phyloP scores from a whole-genome alignment of 2,329 filamentous ascomycete genomes.

The Pseudogymnoascus sp. region DNA sequence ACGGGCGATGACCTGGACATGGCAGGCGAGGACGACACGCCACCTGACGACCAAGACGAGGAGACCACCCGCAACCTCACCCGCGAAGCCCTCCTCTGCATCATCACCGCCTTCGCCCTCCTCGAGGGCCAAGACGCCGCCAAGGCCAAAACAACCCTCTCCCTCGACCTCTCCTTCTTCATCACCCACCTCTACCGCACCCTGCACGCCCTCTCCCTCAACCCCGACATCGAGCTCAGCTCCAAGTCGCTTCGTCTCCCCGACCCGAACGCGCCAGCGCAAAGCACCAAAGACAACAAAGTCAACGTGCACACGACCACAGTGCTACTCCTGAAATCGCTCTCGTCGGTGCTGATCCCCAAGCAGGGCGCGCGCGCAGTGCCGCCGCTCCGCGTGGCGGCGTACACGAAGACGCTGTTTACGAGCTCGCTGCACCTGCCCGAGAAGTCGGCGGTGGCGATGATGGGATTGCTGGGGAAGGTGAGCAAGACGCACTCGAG shows the following conservation, averaged over 20 bases:
- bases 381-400: constrained; percentile 76
- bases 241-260: constrained; percentile 62
- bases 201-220: constrained; percentile 66
- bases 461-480: constrained; percentile 68
- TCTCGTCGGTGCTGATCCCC: constrained; percentile 74
- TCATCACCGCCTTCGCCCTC: constrained; percentile 92
- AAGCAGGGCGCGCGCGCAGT: constrained; percentile 62
- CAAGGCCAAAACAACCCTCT: constrained; percentile 70
- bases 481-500: constrained; percentile 72
- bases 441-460: constrained; percentile 76
- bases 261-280: constrained; percentile 46
- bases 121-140: constrained; percentile 88
- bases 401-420: constrained; percentile 87
- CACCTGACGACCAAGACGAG: constrained; percentile 37
- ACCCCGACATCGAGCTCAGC: constrained; percentile 79
- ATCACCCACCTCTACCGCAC: constrained; percentile 86
- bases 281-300: constrained; percentile 48
- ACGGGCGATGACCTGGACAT: constrained; percentile 40
- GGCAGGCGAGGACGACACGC: constrained; percentile 31
- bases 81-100: constrained; percentile 84
- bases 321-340: constrained; percentile 78
- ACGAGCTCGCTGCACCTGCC: constrained; percentile 74
- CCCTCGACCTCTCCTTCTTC: constrained; percentile 92
- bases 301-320: constrained; percentile 94
- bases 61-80: constrained; percentile 61